phyloP scores from a whole-genome alignment of 768 basidiomycete genomes.

The Lepiota brunneoincarnata region DNA sequence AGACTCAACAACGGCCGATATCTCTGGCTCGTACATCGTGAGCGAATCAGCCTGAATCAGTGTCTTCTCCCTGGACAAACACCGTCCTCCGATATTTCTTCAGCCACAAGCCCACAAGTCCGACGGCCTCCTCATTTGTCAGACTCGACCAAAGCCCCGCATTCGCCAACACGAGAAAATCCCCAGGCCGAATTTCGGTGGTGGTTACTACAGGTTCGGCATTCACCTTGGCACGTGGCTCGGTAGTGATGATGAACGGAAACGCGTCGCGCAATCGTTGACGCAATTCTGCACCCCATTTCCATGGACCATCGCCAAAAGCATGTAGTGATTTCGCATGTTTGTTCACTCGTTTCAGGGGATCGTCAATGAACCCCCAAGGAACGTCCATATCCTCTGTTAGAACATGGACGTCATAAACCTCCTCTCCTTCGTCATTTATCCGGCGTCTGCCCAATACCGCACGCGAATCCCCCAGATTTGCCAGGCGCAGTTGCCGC shows the following conservation, averaged over 20 bases:
- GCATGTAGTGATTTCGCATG: constrained; percentile 23
- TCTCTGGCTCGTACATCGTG: constrained; percentile 5
- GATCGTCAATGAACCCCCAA: constrained; percentile 4
- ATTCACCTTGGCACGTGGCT: not conserved
- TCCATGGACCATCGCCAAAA: constrained; percentile 44
- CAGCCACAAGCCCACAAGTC: constrained; percentile 28
- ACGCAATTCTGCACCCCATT: constrained; percentile 41
- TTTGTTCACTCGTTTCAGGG: not conserved
- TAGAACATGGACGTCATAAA: constrained; percentile 39
- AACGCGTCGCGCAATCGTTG: constrained; percentile 27
- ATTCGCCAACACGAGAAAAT: constrained; percentile 53
- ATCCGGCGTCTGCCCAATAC: constrained; percentile 39
- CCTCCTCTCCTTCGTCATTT: constrained; percentile 19
- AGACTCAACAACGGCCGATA: not conserved
- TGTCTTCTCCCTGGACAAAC: not conserved
- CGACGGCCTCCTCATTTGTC: constrained; percentile 52
- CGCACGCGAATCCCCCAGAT: constrained; percentile 48
- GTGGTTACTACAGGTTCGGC: constrained; percentile 52
- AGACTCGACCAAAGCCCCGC: constrained; percentile 58
- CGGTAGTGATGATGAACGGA: constrained; percentile 16
- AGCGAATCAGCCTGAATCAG: not conserved
- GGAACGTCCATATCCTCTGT: constrained; percentile 37
- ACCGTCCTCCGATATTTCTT: constrained; percentile 16
- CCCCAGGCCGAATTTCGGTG: constrained; percentile 39
- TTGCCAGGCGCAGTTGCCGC: constrained; percentile 36